A percentile compares a stretch with the other conserved stretches of the same genome.
Evolutionary conservation across 495 filamentous ascomycete genomes (phyloP).

Genomic region (Penicillium odoratum): DNA sequence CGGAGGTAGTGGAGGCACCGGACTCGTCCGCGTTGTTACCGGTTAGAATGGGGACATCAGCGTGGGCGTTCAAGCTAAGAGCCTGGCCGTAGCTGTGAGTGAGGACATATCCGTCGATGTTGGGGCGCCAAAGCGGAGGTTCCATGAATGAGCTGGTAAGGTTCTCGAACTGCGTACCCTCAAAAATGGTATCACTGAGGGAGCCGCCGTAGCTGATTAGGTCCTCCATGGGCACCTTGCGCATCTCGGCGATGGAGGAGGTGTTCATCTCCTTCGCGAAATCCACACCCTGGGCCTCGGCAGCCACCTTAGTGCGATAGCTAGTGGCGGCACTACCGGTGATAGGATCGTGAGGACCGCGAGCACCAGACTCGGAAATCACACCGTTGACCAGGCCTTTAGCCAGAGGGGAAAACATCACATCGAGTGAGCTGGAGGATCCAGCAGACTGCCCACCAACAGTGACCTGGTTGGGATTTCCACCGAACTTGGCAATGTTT

Average conservation of each 20-base stretch:
- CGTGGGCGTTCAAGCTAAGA: constrained; percentile 8
- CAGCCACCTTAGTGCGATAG: constrained; percentile 14
- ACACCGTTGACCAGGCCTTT: constrained; percentile 12
- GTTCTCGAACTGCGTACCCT: constrained; percentile 16
- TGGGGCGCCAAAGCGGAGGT: constrained; percentile 18
- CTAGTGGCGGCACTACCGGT: constrained; percentile 19
- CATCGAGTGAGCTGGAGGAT: constrained; percentile 38
- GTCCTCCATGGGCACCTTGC: background rate
- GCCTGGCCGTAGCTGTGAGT: constrained; percentile 13
- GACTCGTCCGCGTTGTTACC: constrained; percentile 24
- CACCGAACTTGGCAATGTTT: constrained; percentile 35
- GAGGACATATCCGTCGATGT: constrained; percentile 21
- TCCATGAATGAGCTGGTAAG: constrained; percentile 10
- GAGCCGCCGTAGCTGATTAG: background rate
- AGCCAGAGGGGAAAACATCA: constrained; percentile 17
- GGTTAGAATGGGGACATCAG: constrained; percentile 21
- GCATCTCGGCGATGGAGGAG: constrained; percentile 1
- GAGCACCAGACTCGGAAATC: constrained; percentile 22
- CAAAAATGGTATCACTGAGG: constrained; percentile 9
- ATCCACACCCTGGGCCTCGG: constrained; percentile 15
- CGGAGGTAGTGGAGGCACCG: constrained; percentile 5
- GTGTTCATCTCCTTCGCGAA: constrained; percentile 10
- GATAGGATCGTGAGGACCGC: constrained; percentile 18
- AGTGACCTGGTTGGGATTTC: constrained; percentile 30
- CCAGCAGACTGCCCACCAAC: constrained; percentile 52